Evolutionary conservation across 2,329 filamentous ascomycete genomes (phyloP).

Genomic region (Colletotrichum sp.): DNA sequence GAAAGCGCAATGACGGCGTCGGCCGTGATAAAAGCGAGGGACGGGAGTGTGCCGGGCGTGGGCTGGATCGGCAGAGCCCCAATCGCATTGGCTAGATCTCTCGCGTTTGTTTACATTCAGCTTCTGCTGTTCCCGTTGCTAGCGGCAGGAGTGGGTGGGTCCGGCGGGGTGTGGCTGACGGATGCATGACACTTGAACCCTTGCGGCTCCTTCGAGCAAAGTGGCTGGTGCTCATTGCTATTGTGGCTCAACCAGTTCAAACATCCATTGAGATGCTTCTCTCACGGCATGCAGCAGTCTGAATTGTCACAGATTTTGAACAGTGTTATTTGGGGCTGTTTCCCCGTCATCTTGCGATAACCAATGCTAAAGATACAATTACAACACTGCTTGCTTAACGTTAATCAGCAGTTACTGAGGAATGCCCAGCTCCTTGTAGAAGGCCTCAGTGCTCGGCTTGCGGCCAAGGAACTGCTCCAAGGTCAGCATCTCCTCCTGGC

Average conservation of each 20-base stretch:
- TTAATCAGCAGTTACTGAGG: slow-evolving; percentile 4
- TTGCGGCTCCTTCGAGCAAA: background rate
- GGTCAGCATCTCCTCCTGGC: slow-evolving; percentile 80
- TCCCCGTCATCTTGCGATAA: background rate
- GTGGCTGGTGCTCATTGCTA: background rate
- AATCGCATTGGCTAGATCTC: background rate
- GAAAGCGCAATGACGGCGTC: background rate
- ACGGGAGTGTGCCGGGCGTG: background rate
- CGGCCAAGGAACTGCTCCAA: slow-evolving; percentile 79
- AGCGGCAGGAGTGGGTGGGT: slow-evolving; percentile 19
- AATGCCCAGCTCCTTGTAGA: slow-evolving; percentile 76
- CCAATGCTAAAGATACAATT: background rate
- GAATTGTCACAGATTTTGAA: background rate
- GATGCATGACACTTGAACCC: background rate
- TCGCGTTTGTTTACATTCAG: slow-evolving; percentile 25
- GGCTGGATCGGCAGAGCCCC: background rate
- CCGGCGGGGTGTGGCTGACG: slow-evolving; percentile 14
- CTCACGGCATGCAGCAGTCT: background rate
- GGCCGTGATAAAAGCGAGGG: slow-evolving; percentile 1
- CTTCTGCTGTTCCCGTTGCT: slow-evolving; percentile 14
- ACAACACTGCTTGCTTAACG: background rate
- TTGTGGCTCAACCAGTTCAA: background rate
- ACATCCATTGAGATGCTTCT: no score
- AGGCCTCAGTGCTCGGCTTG: slow-evolving; percentile 77
- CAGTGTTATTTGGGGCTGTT: background rate